Evolutionary conservation across 371 early-diverging fungal genomes (phyloP), one percentile per base, ranked within the genome.

Genomic region (Circinella minor): DNA sequence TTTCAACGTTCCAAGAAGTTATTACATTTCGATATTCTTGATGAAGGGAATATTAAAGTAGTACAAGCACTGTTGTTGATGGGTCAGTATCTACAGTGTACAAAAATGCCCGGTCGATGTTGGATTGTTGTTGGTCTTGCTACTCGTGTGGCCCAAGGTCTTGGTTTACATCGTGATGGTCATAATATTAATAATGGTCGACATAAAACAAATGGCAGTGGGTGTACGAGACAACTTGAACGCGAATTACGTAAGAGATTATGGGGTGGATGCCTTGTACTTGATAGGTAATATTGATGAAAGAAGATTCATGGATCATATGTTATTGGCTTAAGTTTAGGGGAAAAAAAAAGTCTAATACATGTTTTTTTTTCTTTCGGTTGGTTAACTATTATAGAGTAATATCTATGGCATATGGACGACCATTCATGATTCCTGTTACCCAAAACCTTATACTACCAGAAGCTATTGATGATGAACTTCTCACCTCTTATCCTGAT

Each of bases 31-130:
- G 75, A 75, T 65, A 72, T 75, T 27, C 67, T 75, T 10, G 75
- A 75, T 46, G 72, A 66, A 15, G 73, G 75, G n/a, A 72, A 63
- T n/a, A 67, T 75, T 34, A 75, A 69, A 59, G 75, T 75, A 0
- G 73, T 75, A 18, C 75, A 75, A 54, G 75, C 75, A 17, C 39
- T 75, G 15, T 63, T 75, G 47, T 38, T 75, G 59, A 75, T 75
- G 75, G 75, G 75, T 18, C 75, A 75, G 36, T 75, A 75, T 66
- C 69, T 75, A 5, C 75, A 75, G 61, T 75, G 73, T 27, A 75
- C 75, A 27, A 72, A 75, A 37, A 59, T 72, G 55, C 75, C 73
- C 14, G 73, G 70, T 10, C 62, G 75, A 11, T 75, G 75, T n/a
- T 75, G 75, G 75, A 69, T 75, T 9, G 75, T 75, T 1, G 75